Base-by-base conservation (phyloP, 208 protist genomes). In the Phytomonas serpens region DNA sequence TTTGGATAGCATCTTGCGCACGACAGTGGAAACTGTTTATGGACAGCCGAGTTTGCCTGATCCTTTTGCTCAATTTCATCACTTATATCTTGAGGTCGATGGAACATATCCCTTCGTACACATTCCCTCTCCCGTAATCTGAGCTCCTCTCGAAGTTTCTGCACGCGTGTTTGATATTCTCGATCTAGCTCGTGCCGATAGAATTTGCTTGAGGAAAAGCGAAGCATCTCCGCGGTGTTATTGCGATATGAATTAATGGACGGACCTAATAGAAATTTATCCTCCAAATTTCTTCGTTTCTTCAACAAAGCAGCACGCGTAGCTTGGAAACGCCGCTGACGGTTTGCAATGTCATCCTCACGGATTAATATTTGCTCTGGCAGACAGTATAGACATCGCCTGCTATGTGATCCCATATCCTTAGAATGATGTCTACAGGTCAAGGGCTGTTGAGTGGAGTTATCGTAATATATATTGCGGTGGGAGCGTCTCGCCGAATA, bases 161-260 rank as follows among this genome's bases (percentile, higher is more conserved):
- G 80, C 30, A 86, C 72, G 5, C 90, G 90, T 10, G 69, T 57
- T 40, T 84, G 66, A 42, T 86, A 82, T 71, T 96, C 90, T 37
- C 70, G 64, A 36, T 84, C 71, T 0, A 84, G 68, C 30, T 79
- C 79, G 31, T 75, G 80, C 36, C 88, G 86, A 61, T 85, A 86
- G 19, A 81, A 51, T 32, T 71, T 76, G 47, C 83, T 83, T 37
- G 77, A 77, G 30, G 72, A 79, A 52, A 78, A 72, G 37, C 90
- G 88, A n/a, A 96, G 78, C 61, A 93, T 63, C 71, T 92, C 80
- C 0, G 87, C 76, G 6, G 82, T 90, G 75, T 87, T 96, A 34
- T 78, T 52, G 52, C 73, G 75, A 19, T 57, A 57, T 5, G 47
- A 57, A 57, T 57, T 57, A 19, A 57, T 9, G 5, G 4, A 57